Evolutionary conservation across 78 protist genomes (phyloP), one percentile per base, ranked within the genome.

Genomic region (Polysphondylium violaceum): DNA sequence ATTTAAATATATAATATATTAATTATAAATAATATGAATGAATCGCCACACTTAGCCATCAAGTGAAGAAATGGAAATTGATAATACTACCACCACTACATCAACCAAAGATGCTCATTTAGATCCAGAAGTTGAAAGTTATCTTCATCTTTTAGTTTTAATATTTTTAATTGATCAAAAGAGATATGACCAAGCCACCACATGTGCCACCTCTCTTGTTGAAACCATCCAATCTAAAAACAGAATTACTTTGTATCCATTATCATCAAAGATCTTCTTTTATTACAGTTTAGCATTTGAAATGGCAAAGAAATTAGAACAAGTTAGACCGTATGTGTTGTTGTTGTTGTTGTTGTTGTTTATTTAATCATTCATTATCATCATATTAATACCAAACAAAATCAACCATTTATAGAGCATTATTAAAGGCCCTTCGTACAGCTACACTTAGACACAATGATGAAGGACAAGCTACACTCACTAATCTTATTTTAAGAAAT

Each of bases 401-500:
- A 41, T 38, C 2, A 25, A 35, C 3, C 27, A 23, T 43, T 36
- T 43, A 29, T 5, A 76, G 67, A 29, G n/a, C 51, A 5, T 31
- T 85, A 27, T 56, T 64, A 36, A 67, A 75, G 2, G 85, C 89
- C 23, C 96, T 92, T 55, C 91, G 98, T 69, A 95, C 96, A 16
- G 93, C 96, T 11, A 67, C 97, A 11, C 73, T 97, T 47, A 86
- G 92, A 75, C 98, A 94, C 59, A 94, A 97, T 90, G 92, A 73
- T 44, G 87, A 76, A 12, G 87, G 96, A 9, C 96, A 94, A 73
- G 96, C 97, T 40, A 88, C 96, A 4, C 63, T 96, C 6, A 87
- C 96, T 36, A 98, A 97, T 86, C 73, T 94, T 17, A 72, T 98
- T 27, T 91, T 98, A 41, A 94, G 98, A 72, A 92, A 93, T 77